A percentile compares a stretch with the other conserved stretches of the same genome.
Conservation (phyloP, 345 rosid species). For the Populus alba region DNA sequence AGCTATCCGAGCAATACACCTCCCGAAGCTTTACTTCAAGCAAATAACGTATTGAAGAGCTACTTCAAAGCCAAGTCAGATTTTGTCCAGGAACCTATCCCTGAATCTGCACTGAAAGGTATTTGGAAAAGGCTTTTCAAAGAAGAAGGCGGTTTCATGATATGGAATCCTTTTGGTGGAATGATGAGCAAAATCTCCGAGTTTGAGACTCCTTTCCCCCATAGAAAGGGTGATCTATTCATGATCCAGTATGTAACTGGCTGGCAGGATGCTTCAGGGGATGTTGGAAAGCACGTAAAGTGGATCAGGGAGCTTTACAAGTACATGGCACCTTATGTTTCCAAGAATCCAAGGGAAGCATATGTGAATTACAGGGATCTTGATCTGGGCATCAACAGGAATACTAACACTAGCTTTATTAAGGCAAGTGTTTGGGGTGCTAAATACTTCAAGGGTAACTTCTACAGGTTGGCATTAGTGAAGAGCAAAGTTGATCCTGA, state of each 20-base stretch:
- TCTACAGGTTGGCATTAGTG: neutral
- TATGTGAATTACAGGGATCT: constrained; percentile 27
- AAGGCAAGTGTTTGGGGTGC: neutral
- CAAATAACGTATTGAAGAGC: constrained; percentile 2
- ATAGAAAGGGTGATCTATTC: constrained; percentile 48
- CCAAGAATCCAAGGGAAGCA: constrained; percentile 29
- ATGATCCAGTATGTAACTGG: constrained; percentile 40
- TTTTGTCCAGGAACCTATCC: constrained; percentile 30
- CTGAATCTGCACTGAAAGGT: constrained; percentile 17
- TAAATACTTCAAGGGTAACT: neutral
- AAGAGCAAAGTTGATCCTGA: neutral
- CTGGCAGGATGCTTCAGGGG: constrained; percentile 37
- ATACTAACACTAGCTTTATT: neutral
- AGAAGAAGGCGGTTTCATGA: constrained; percentile 48
- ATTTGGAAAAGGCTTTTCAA: constrained; percentile 36
- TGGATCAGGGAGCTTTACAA: constrained; percentile 33
- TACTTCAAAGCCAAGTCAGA: constrained; percentile 41
- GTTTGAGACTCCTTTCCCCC: constrained; percentile 55
- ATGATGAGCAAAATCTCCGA: constrained; percentile 51
- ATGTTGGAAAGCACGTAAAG: constrained; percentile 14
- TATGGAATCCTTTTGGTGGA: constrained; percentile 73
- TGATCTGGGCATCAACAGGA: constrained; percentile 15
- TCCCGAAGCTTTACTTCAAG: constrained; percentile 27
- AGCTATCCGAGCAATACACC: constrained; percentile 20
- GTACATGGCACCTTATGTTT: constrained; percentile 33